Evolutionary conservation across 345 rosid species (phyloP).

Genomic region (Eucalyptus pumila): DNA sequence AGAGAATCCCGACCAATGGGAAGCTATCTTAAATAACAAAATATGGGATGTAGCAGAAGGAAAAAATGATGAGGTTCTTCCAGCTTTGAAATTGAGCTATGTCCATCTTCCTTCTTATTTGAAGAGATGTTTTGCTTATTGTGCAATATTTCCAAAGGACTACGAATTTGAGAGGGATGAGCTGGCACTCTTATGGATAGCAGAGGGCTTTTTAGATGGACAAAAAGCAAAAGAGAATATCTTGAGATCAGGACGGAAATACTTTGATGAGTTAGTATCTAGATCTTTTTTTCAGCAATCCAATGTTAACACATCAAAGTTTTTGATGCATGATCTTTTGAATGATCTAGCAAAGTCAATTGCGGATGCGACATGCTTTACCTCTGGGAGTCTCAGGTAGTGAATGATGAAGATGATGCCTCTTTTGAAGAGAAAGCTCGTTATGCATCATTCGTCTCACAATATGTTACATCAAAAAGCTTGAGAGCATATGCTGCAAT

Average conservation of each 20-base stretch:
- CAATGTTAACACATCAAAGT: rapidly evolving
- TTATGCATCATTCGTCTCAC: background rate
- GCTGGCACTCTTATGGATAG: background rate
- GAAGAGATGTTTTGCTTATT: background rate
- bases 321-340: too few relatives aligned
- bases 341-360: too few relatives aligned
- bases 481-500: rapidly evolving
- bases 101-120: background rate
- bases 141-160: background rate
- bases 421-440: background rate
- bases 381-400: rapidly evolving
- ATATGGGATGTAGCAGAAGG: rapidly evolving
- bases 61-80: background rate
- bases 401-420: too few relatives aligned
- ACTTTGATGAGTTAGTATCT: too few relatives aligned
- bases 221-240: too few relatives aligned
- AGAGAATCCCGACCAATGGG: background rate
- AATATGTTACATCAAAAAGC: rapidly evolving
- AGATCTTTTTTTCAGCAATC: too few relatives aligned
- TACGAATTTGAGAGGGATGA: background rate
- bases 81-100: background rate
- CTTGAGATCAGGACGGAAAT: rapidly evolving
- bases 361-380: too few relatives aligned
- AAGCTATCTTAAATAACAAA: background rate
- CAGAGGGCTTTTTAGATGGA: background rate